Conservation (phyloP, 176 grass and related monocot species). For the Avena sativa region DNA sequence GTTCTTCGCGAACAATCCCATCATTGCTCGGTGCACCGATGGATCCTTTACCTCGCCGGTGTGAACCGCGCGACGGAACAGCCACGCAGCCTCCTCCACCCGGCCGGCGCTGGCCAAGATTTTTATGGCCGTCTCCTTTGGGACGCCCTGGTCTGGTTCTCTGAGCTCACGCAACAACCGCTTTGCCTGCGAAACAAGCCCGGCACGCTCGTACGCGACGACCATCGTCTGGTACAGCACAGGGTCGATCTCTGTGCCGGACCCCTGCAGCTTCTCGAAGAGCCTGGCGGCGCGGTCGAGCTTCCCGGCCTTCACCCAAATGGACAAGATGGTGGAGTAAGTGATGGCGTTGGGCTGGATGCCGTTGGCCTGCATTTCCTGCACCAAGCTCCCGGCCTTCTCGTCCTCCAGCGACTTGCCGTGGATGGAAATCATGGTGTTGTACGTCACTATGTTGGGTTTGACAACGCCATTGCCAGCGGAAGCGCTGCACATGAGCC, state of each 20-base stretch:
- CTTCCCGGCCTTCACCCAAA: constrained; percentile 93
- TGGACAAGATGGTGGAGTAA: constrained; percentile 87
- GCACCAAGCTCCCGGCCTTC: constrained; percentile 81
- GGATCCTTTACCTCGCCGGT: constrained; percentile 67
- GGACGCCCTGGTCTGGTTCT: constrained; percentile 57
- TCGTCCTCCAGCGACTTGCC: constrained; percentile 93
- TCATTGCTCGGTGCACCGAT: constrained; percentile 70
- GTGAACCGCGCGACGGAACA: constrained; percentile 67
- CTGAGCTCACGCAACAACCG: constrained; percentile 77
- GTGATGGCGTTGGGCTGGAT: constrained; percentile 83
- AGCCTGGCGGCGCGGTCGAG: constrained; percentile 80
- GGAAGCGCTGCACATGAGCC: constrained; percentile 62
- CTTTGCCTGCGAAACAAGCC: constrained; percentile 67
- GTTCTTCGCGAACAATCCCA: constrained; percentile 73
- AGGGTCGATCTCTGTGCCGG: constrained; percentile 79
- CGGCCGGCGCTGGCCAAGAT: constrained; percentile 80
- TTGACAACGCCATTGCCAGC: constrained; percentile 43
- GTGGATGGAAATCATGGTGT: constrained; percentile 93
- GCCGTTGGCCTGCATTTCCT: constrained; percentile 79
- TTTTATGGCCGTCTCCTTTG: constrained; percentile 78
- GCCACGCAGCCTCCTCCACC: constrained; percentile 88
- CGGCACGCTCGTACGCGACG: constrained; percentile 79
- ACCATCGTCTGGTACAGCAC: constrained; percentile 98
- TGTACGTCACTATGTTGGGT: constrained; percentile 93
- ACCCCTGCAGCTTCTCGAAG: constrained; percentile 82